Conservation (phyloP, 805 yeast genomes). For the Candida takata region DNA sequence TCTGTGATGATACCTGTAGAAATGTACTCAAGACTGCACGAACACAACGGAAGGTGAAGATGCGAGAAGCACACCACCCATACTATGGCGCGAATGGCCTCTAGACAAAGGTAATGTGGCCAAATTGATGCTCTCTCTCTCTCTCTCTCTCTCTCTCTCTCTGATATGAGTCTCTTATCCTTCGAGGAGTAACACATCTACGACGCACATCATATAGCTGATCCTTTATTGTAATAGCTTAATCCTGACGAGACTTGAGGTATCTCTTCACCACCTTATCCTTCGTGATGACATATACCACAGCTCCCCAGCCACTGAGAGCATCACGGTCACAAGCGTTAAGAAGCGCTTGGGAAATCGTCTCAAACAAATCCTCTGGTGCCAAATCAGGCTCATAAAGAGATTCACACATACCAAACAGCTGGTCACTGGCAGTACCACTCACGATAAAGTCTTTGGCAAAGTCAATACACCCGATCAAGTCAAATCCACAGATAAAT, state of each 20-base stretch:
- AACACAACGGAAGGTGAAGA: no score
- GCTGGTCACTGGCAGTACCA: conserved; percentile 95
- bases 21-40: no score
- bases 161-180: no score
- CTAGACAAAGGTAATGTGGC: no score
- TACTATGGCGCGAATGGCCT: no score
- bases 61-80: no score
- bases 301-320: conserved; percentile 97
- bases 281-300: conserved; percentile 84
- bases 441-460: conserved; percentile 92
- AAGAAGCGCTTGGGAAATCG: conserved; percentile 86
- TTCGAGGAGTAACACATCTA: no score
- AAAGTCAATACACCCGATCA: conserved; percentile 92
- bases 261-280: conserved; percentile 85
- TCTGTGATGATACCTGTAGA: no score
- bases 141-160: no score
- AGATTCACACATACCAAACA: conserved; percentile 98
- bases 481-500: conserved; percentile 90
- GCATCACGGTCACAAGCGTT: conserved; percentile 98
- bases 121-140: no score
- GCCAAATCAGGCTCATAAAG: conserved; percentile 89
- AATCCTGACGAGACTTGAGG: conserved; percentile 94
- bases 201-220: no score
- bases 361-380: conserved; percentile 93
- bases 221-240: background rate